These are phyloP conservation scores for Aspergillus conjunctus DNA, from an alignment of 495 filamentous ascomycete species.

Conservation along the genomic window DNA sequence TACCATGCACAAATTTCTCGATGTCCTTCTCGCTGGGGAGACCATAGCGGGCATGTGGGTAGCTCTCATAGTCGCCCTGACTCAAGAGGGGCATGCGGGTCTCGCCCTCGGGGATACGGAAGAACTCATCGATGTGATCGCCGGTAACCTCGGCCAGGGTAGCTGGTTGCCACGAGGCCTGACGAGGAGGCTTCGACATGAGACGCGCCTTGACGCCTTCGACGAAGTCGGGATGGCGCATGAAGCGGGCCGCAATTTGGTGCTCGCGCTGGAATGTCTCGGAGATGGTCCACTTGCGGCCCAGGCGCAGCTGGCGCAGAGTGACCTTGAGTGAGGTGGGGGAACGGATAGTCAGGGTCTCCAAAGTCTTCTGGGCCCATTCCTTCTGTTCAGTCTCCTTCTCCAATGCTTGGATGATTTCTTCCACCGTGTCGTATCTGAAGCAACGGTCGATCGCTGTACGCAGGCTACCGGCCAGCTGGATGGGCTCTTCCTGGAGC, in stretches of 20 bases:
- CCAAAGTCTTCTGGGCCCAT: conserved; percentile 77
- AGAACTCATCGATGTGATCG: conserved; percentile 59
- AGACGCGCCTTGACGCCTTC: conserved; percentile 81
- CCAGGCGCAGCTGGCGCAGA: conserved; percentile 75
- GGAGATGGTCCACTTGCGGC: conserved; percentile 71
- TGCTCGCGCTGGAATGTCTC: conserved; percentile 84
- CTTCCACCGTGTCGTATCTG: conserved; percentile 60
- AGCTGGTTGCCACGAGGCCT: conserved; percentile 71
- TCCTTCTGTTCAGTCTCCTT: conserved; percentile 54
- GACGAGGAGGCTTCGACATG: conserved; percentile 61
- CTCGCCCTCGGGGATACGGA: conserved; percentile 49
- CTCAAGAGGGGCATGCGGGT: conserved; percentile 55
- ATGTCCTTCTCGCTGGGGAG: conserved; percentile 78
- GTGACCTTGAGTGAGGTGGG: conserved; percentile 84
- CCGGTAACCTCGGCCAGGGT: conserved; percentile 61
- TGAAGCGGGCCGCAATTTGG: conserved; percentile 77
- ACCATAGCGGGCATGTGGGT: conserved; percentile 67
- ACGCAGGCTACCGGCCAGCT: conserved; percentile 65
- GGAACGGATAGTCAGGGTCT: conserved; percentile 70
- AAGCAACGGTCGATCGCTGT: conserved; percentile 86
- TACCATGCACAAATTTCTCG: conserved; percentile 48
- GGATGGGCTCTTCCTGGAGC: conserved; percentile 62
- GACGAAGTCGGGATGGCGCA: conserved; percentile 83
- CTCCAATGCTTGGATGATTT: conserved; percentile 69
- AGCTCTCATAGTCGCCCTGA: conserved; percentile 58